These are phyloP conservation scores for Alternaria angustiovoidea DNA, from an alignment of 2,329 filamentous ascomycete genomes.

Conservation along the genomic window DNA sequence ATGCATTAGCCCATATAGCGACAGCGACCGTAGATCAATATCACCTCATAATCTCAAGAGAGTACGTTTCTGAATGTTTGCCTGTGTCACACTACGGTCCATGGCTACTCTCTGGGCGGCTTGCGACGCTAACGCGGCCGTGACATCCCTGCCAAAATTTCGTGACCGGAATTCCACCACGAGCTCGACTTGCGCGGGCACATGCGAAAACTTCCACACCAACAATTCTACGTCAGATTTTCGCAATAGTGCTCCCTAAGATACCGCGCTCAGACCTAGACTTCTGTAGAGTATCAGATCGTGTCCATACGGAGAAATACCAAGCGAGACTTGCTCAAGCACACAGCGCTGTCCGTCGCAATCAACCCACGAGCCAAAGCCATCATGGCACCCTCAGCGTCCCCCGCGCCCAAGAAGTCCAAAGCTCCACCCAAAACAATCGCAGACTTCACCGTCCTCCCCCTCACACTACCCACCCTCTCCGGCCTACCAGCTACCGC, in stretches of 20 bases:
- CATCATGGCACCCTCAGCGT: constrained; percentile 30
- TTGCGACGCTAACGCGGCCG: constrained; percentile 18
- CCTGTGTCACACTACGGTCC: background rate
- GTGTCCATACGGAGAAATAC: background rate
- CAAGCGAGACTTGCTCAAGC: background rate
- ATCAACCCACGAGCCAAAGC: constrained; percentile 8
- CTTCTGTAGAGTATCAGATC: background rate
- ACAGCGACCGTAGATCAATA: background rate
- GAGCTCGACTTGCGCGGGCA: constrained; percentile 8
- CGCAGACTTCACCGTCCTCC: constrained; percentile 73
- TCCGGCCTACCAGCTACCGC: constrained; percentile 59
- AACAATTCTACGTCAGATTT: background rate
- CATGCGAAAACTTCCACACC: background rate
- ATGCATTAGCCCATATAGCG: background rate
- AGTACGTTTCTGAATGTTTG: background rate
- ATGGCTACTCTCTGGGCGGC: background rate
- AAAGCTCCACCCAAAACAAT: constrained; percentile 47
- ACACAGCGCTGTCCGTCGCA: background rate
- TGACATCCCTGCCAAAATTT: constrained; percentile 48
- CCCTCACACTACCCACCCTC: constrained; percentile 63
- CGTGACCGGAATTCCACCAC: constrained; percentile 26
- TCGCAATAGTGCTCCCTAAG: background rate
- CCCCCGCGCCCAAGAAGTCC: constrained; percentile 23
- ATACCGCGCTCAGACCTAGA: background rate
- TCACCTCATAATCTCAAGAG: background rate